Conservation (phyloP, 2,329 filamentous ascomycete genomes). For the Colletotrichum shisoi region DNA sequence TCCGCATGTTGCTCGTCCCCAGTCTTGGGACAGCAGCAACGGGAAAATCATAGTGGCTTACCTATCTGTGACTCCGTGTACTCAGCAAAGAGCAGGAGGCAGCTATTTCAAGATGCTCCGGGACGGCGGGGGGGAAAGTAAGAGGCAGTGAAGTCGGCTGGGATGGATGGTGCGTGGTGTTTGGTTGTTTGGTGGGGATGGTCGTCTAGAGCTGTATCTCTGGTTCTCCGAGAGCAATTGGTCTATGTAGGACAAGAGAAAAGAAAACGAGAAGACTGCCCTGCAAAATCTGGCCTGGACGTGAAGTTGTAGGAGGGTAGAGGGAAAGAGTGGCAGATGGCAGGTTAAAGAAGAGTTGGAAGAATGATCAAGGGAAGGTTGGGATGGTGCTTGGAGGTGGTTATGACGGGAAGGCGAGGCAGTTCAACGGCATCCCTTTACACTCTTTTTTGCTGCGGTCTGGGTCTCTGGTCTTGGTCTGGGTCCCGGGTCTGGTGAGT, state of each 20-base stretch:
- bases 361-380: conserved; percentile 36
- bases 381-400: conserved; percentile 18
- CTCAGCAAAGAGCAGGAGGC: conserved; percentile 54
- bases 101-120: conserved; percentile 35
- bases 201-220: conserved; percentile 35
- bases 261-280: conserved; percentile 39
- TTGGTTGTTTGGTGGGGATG: not conserved
- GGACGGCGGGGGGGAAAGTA: conserved; percentile 12
- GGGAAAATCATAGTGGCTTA: conserved; percentile 9
- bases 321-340: conserved; percentile 34
- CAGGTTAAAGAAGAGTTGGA: conserved; percentile 37
- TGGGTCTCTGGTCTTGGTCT: conserved; percentile 34
- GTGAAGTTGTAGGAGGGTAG: conserved; percentile 20
- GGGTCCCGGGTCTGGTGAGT: conserved; percentile 22
- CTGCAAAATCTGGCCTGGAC: conserved; percentile 33
- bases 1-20: not conserved
- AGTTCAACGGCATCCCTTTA: conserved; percentile 38
- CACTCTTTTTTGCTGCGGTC: conserved; percentile 29
- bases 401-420: conserved; percentile 37
- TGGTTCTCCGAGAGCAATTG: conserved; percentile 35
- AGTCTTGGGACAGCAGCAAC: not conserved
- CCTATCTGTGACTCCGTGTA: conserved; percentile 47
- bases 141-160: conserved; percentile 4
- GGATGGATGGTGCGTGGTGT: not conserved
- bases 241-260: conserved; percentile 38